Base-by-base conservation (phyloP, 169 alveolate genomes). In the Eimeria falciformis region DNA sequence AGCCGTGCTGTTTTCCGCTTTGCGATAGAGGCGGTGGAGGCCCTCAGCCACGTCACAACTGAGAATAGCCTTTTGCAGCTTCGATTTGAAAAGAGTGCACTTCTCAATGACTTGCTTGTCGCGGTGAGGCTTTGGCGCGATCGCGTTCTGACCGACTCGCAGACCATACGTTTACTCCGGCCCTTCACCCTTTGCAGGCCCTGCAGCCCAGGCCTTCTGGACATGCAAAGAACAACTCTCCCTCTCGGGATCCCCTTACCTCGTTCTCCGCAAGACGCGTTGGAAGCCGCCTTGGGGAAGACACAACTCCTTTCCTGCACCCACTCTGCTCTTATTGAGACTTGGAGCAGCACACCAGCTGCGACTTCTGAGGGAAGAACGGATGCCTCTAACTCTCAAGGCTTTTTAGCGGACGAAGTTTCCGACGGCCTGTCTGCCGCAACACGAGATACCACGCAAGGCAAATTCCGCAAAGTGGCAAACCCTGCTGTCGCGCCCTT, bases 1-100 rank as follows among this genome's bases (percentile, higher is more conserved):
- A 68, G 79, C 79, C 79, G 79, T 18, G 79, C 79, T 5, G 50
- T 68, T 29, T 68, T 68, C 79, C 79, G 79, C 27, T 68, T 27
- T n/a, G 79, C 79, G 12, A 46, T 68, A 0, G 79, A 68, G 47
- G 79, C 79, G 5, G 79, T 68, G 79, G 79, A 68, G 45, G 47
- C 79, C n/a, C 23, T 68, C 50, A n/a, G 47, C 47, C 9, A n/a
- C 9, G 47, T 4, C 18, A 68, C 79, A 25, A 18, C 79, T 27
- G 79, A 12, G 9, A 29, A 25, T 12, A 68, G 79, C 4, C 47
- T 68, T 6, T 29, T 68, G 79, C 79, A 68, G 50, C 45, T 68
- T 7, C 6, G 79, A 29, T 43, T 27, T 46, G 47, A 29, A 9
- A 46, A n/a, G n/a, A 68, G 23, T 29, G 79, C 29, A 11, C 79